A percentile compares a stretch with the other conserved stretches of the same genome.
Evolutionary conservation across 768 basidiomycete species (phyloP).

Genomic region (Amanita subjunquillea): DNA sequence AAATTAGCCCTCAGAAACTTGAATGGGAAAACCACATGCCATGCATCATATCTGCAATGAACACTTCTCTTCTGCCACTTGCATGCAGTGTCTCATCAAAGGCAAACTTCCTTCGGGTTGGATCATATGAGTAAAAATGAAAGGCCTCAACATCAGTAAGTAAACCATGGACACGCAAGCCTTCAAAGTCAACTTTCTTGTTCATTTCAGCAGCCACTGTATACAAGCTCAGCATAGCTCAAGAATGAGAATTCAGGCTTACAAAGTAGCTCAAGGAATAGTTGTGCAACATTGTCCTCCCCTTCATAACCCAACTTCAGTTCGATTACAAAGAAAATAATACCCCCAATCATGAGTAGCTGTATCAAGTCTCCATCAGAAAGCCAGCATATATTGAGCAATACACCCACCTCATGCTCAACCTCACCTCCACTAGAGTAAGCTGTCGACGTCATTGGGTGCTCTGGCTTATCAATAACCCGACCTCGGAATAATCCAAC

Average conservation of each 20-base stretch:
- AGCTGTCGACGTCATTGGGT: conserved; percentile 4
- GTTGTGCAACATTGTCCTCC: conserved; percentile 6
- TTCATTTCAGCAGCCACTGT: conserved; percentile 6
- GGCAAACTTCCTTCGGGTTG: conserved; percentile 2
- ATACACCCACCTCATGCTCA: conserved; percentile 8
- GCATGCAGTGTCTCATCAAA: conserved; percentile 9
- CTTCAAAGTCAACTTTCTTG: conserved; percentile 1
- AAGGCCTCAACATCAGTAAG: conserved; percentile 9
- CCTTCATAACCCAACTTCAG: no score
- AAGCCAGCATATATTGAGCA: background rate
- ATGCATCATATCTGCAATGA: conserved; percentile 8
- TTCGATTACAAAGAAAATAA: no score
- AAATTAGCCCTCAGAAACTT: conserved; percentile 8
- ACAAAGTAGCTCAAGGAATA: conserved; percentile 10
- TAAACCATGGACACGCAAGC: conserved; percentile 9
- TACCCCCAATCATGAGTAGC: no score
- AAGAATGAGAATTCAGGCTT: conserved; percentile 1
- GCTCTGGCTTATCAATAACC: conserved; percentile 9
- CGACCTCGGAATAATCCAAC: conserved; percentile 10
- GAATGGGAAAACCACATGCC: conserved; percentile 7
- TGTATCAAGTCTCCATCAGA: no score
- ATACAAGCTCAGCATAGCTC: conserved; percentile 4
- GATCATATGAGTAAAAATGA: conserved; percentile 11
- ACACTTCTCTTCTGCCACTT: conserved; percentile 6
- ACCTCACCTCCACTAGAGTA: conserved; percentile 9